Evolutionary conservation across 768 basidiomycete species (phyloP).

Genomic region (Lactarius vividus): DNA sequence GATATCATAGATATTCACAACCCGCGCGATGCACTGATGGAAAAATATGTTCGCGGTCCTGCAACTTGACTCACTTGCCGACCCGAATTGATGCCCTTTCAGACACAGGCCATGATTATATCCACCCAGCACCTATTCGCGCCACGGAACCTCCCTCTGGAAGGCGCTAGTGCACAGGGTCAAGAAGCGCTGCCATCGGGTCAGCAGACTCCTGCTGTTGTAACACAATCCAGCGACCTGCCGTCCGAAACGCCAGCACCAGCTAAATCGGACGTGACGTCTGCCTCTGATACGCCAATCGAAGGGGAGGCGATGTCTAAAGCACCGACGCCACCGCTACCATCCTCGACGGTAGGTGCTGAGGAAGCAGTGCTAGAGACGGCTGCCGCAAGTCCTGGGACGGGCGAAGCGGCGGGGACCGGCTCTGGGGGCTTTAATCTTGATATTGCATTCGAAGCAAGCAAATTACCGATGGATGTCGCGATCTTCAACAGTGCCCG

Average conservation of each 20-base stretch:
- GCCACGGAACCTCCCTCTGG: slow-evolving; percentile 17
- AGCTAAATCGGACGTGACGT: slow-evolving; percentile 25
- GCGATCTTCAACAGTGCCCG: slow-evolving; percentile 90
- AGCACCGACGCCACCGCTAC: slow-evolving; percentile 28
- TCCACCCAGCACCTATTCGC: slow-evolving; percentile 79
- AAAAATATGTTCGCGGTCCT: slow-evolving; percentile 40
- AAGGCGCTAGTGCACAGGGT: slow-evolving; percentile 10
- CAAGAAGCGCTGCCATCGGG: slow-evolving; percentile 26
- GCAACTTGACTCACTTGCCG: neutral
- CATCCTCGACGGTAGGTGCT: slow-evolving; percentile 22
- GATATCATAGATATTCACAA: slow-evolving; percentile 52
- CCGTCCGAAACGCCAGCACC: slow-evolving; percentile 26
- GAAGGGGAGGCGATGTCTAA: slow-evolving; percentile 24
- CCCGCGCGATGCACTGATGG: slow-evolving; percentile 31
- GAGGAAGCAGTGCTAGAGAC: slow-evolving; percentile 17
- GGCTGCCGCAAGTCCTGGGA: slow-evolving; percentile 10
- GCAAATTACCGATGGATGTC: slow-evolving; percentile 87
- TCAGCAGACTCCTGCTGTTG: slow-evolving; percentile 25
- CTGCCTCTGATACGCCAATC: slow-evolving; percentile 26
- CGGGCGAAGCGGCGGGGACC: slow-evolving; percentile 16
- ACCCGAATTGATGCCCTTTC: slow-evolving; percentile 11
- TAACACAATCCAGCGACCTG: slow-evolving; percentile 21
- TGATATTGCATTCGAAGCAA: slow-evolving; percentile 81
- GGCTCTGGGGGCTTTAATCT: slow-evolving; percentile 45
- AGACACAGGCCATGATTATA: slow-evolving; percentile 91